Base-by-base conservation (phyloP, 1,139 yeast species). In the Saccharomycopsis hybrid region DNA sequence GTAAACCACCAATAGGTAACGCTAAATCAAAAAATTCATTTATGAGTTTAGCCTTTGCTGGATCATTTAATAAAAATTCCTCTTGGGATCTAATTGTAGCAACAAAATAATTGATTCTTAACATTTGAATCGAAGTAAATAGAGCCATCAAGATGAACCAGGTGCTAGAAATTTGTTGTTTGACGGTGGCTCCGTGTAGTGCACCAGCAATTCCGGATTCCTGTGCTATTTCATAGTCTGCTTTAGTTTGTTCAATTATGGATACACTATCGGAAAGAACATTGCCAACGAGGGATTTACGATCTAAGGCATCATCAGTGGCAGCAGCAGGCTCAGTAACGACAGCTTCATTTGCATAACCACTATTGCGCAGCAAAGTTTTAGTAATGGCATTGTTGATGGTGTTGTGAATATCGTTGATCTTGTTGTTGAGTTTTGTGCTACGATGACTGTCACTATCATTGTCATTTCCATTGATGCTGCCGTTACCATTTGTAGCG, bases 31-130 rank as follows among this genome's bases (percentile, higher is more conserved):
- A 89, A 56, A 85, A 82, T 51, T 79, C 78, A 63, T 87, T 87
- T 51, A 89, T 72, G 4, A 63, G 59, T 32, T 74, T 67, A 0
- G 95, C 92, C 13, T 69, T 55, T 5, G 69, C 73, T 42, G 72
- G 75, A 54, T 76, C 69, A 13, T 75, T 78, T 51, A 87, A 73
- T 54, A 88, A 72, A 61, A 71, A 89, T 36, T 74, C 73, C 68
- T 86, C 90, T 67, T 88, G 96, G 0, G 94, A 70, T 59, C 80
- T 78, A 42, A 90, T 71, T 1, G 97, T 87, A 4, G 96, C 96
- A 48, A 90, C 94, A 65, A 87, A 90, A 65, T 85, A 89, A 67
- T 90, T 90, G 58, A 89, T 85, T 63, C 96, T 74, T 49, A 90
- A 74, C 96, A 89, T 88, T 65, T 88, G 95, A 51, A 88, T 76